Evolutionary conservation across 1,284 basidiomycete species (phyloP).

Genomic region (Sanguinoderma infundibulare): DNA sequence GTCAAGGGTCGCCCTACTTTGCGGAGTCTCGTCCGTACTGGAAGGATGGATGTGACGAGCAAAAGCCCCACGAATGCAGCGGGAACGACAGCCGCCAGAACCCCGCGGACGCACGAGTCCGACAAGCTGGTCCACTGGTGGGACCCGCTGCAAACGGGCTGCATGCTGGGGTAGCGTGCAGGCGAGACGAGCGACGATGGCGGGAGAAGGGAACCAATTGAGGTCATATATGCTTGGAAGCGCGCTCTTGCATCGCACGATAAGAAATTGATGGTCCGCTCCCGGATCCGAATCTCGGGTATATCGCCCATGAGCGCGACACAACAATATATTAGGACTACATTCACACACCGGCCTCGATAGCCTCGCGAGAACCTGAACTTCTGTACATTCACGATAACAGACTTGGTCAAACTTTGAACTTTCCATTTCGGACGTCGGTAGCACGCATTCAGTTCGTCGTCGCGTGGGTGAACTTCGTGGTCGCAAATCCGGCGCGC

Average conservation of each 20-base stretch:
- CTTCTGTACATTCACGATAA: too few relatives aligned
- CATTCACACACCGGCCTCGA: too few relatives aligned
- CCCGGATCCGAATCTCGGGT: too few relatives aligned
- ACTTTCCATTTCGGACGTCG: too few relatives aligned
- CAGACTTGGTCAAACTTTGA: too few relatives aligned
- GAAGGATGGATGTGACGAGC: constrained; percentile 41
- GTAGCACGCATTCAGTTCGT: neutral
- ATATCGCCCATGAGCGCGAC: too few relatives aligned
- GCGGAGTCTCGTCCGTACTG: constrained; percentile 33
- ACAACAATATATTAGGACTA: too few relatives aligned
- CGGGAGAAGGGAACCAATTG: neutral
- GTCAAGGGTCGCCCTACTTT: constrained; percentile 44
- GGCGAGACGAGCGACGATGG: neutral
- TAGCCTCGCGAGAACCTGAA: too few relatives aligned
- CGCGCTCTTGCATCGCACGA: too few relatives aligned
- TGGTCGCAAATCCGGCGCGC: neutral
- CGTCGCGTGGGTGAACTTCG: neutral
- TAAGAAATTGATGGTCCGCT: too few relatives aligned
- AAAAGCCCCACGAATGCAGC: constrained; percentile 51
- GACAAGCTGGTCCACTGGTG: constrained; percentile 50
- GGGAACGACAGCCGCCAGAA: constrained; percentile 61
- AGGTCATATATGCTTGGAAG: too few relatives aligned
- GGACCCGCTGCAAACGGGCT: constrained; percentile 26
- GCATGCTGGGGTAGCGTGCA: constrained; percentile 6
- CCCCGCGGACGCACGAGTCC: constrained; percentile 54